phyloP scores from a whole-genome alignment of 1,139 yeast genomes.

The Sugiyamaella xylanicola region DNA sequence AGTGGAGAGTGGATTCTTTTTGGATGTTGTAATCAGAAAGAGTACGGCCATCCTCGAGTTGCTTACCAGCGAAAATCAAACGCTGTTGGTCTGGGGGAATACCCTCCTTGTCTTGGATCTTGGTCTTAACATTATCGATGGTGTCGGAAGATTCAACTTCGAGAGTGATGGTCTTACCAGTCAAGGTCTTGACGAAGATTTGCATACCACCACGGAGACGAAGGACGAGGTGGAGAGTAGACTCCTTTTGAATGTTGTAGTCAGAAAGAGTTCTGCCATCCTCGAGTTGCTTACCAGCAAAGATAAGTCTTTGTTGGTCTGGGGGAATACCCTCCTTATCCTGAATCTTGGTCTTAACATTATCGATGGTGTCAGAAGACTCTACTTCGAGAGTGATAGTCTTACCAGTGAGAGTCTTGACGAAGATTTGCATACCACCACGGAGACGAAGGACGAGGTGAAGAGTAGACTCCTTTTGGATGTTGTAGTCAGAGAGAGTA shows the following conservation, averaged over 20 bases:
- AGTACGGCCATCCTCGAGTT: constrained; percentile 82
- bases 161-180: constrained; percentile 85
- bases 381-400: constrained; percentile 85
- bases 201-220: constrained; percentile 92
- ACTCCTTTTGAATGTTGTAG: constrained; percentile 87
- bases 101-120: constrained; percentile 86
- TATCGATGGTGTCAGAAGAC: constrained; percentile 84
- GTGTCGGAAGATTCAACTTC: constrained; percentile 88
- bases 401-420: constrained; percentile 78
- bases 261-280: constrained; percentile 84
- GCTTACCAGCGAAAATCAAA: constrained; percentile 85
- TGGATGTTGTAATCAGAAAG: constrained; percentile 85
- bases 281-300: constrained; percentile 86
- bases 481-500: constrained; percentile 76
- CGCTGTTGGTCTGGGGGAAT: constrained; percentile 88
- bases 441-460: constrained; percentile 62
- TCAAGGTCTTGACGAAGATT: constrained; percentile 78
- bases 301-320: constrained; percentile 83
- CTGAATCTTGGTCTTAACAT: constrained; percentile 82
- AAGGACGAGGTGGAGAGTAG: constrained; percentile 81
- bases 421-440: constrained; percentile 71
- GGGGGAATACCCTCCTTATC: constrained; percentile 91
- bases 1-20: constrained; percentile 81
- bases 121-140: constrained; percentile 79
- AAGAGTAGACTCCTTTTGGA: constrained; percentile 51